These are phyloP conservation scores for Salix brachista DNA, from an alignment of 345 rosid species.

Conservation along the genomic window DNA sequence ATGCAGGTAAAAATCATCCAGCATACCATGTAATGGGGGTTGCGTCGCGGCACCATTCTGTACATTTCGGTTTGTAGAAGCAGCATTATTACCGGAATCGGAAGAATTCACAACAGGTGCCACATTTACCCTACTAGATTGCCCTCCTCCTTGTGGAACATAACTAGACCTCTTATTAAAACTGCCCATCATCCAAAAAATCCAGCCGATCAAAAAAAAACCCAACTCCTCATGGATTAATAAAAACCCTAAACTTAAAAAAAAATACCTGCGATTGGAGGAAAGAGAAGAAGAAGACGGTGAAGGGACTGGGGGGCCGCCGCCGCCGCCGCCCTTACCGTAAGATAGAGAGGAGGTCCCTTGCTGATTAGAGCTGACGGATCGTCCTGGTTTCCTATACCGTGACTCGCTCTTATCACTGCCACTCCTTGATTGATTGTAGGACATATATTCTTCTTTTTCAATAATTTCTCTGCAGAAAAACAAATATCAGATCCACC, in stretches of 20 bases:
- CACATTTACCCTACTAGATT: conserved; percentile 51
- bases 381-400: conserved; percentile 70
- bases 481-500: conserved; percentile 19
- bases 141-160: conserved; percentile 64
- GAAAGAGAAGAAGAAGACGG: conserved; percentile 36
- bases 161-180: conserved; percentile 56
- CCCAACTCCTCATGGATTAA: neutral
- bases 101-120: conserved; percentile 38
- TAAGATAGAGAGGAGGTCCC: conserved; percentile 62
- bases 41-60: conserved; percentile 58
- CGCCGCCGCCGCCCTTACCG: conserved; percentile 65
- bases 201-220: neutral
- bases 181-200: conserved; percentile 30
- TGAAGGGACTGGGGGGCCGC: conserved; percentile 51
- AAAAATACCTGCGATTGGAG: conserved; percentile 56
- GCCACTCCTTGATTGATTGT: conserved; percentile 93
- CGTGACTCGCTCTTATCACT: conserved; percentile 71
- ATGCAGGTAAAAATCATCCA: neutral
- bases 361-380: conserved; percentile 57
- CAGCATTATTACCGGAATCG: conserved; percentile 27
- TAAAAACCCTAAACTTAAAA: neutral
- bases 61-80: conserved; percentile 35
- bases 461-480: conserved; percentile 16
- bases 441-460: conserved; percentile 77
- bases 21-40: conserved; percentile 55